Conservation (phyloP, 2,329 filamentous ascomycete genomes). For the Alternaria sp. region DNA sequence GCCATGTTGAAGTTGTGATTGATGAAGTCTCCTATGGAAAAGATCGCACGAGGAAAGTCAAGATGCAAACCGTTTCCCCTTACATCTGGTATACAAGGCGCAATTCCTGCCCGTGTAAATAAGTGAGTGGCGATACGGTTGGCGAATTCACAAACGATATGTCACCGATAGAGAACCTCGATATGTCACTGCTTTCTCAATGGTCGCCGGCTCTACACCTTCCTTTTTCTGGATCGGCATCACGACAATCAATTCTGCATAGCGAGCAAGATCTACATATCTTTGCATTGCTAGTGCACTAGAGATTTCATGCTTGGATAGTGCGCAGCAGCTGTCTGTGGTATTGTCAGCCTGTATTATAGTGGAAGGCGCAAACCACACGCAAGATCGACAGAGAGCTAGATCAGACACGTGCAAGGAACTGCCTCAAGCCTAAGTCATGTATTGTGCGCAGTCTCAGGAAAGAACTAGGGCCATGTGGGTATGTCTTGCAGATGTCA, state of each 20-base stretch:
- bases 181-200: constrained; percentile 22
- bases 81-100: not conserved
- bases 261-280: not conserved
- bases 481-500: too few species aligned
- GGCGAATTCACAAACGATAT: constrained; percentile 16
- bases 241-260: not conserved
- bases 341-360: not conserved
- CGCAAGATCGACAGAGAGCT: not conserved
- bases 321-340: not conserved
- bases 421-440: not conserved
- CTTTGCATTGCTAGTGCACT: not conserved
- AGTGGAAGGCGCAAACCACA: not conserved
- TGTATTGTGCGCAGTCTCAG: not conserved
- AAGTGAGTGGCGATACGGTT: not conserved
- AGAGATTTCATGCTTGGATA: not conserved
- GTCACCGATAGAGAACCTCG: constrained; percentile 4
- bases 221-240: not conserved
- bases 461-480: not conserved
- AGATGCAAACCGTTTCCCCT: not conserved
- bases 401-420: not conserved
- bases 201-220: constrained; percentile 1
- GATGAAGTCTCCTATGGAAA: not conserved
- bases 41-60: not conserved
- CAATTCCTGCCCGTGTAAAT: not conserved
- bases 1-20: constrained; percentile 20